Evolutionary conservation across 371 early-diverging fungal genomes (phyloP).

Genomic region (Encephalitozoon intestinalis): DNA sequence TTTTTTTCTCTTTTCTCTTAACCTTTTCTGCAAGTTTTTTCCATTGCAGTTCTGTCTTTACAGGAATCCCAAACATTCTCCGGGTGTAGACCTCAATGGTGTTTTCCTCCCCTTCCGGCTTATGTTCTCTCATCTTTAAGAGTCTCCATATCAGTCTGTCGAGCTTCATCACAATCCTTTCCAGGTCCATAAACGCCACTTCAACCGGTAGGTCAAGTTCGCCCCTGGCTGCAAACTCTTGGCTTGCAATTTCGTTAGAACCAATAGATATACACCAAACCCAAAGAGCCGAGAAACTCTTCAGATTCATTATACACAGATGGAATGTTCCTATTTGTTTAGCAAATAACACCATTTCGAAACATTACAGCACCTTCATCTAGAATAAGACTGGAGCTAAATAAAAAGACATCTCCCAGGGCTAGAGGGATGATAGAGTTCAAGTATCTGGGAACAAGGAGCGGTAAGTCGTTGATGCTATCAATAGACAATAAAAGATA

Average conservation of each 20-base stretch:
- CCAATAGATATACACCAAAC: not conserved
- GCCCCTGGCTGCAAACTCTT: not conserved
- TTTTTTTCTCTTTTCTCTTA: not conserved
- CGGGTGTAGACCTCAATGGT: not conserved
- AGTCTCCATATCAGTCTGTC: not conserved
- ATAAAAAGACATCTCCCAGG: not conserved
- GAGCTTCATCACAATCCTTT: not conserved
- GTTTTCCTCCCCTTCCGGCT: not conserved
- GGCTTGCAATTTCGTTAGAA: not conserved
- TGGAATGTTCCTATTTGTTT: not conserved
- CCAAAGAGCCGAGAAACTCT: not conserved
- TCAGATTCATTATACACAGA: not conserved
- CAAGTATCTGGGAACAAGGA: slow-evolving; percentile 29
- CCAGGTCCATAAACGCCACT: not conserved
- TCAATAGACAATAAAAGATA: slow-evolving; percentile 33
- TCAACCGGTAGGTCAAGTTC: not conserved
- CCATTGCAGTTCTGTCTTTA: not conserved
- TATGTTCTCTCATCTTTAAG: not conserved
- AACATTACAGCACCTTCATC: not conserved
- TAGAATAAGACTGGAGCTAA: not conserved
- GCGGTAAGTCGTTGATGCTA: slow-evolving; percentile 43
- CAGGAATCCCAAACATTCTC: not conserved
- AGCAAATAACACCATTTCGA: not conserved
- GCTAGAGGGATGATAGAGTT: not conserved
- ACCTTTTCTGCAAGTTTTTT: not conserved